A percentile compares a stretch with the other conserved stretches of the same genome.
phyloP scores from a whole-genome alignment of 345 rosid species.

The Nephelium lappaceum region DNA sequence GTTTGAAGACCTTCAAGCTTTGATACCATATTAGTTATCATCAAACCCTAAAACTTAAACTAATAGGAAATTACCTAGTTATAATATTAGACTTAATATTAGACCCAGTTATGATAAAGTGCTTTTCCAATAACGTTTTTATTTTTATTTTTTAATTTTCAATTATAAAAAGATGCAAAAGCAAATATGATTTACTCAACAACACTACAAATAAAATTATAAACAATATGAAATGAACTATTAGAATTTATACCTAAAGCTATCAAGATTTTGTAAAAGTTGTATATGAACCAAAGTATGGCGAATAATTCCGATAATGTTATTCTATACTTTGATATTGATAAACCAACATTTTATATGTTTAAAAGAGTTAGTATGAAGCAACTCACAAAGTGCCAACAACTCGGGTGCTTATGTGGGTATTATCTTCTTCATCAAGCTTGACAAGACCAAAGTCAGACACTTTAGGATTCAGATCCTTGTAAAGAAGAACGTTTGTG shows the following conservation, averaged over 20 bases:
- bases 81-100: too few species aligned
- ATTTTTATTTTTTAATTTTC: too few species aligned
- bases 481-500: slow-evolving; percentile 66
- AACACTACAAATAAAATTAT: background rate
- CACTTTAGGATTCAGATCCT: slow-evolving; percentile 53
- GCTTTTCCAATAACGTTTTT: background rate
- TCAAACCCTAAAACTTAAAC: too few species aligned
- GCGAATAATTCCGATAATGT: background rate
- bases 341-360: background rate
- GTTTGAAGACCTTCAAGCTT: too few species aligned
- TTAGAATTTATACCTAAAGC: background rate
- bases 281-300: background rate
- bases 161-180: too few species aligned
- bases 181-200: background rate
- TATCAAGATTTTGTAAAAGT: background rate
- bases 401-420: slow-evolving; percentile 68
- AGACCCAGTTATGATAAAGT: too few species aligned
- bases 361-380: background rate
- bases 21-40: too few species aligned
- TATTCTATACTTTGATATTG: background rate
- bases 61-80: too few species aligned
- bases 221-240: background rate
- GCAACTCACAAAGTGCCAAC: slow-evolving; percentile 65
- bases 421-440: slow-evolving; percentile 65
- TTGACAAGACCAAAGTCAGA: slow-evolving; percentile 78